Base-by-base conservation (phyloP, 2,329 filamentous ascomycete genomes). In the Hortaea werneckii region DNA sequence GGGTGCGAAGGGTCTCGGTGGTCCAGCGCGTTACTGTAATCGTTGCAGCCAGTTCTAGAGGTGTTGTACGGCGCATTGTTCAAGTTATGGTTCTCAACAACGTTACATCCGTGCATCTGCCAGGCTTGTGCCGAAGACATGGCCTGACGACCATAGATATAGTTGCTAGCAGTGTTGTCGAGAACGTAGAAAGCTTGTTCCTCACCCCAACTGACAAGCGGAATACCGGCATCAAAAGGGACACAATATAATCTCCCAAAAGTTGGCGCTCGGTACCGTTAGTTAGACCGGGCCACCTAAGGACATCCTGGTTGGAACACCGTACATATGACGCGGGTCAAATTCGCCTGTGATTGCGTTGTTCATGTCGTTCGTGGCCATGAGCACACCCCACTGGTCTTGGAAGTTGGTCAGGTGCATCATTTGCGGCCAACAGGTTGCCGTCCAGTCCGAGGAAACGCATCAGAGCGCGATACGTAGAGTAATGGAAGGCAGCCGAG, bases 231-330 rank as follows among this genome's bases (percentile, higher is more conserved):
- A 82, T 68, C 40, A 78, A 65, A 42, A 82, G 57, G 0, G 77
- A 78, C 1, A 75, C 77, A 39, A 82, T 69, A 54, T 78, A 81
- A 11, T 75, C 66, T 5, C 71, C 79, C 4, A 82, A 61, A 5
- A 81, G 63, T 57, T 78, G 74, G 39, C 75, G 70, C 54, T 80
- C 68, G 0, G 75, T 74, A 4, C 79, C 79, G 47, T 77, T 71
- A 34, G 67, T 65, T 26, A 82, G 66, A 7, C 76, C 71, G 6
- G 78, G 78, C 79, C 79, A 82, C 32, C 78, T 70, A 54, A 82
- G 78, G 6, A 82, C 77, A 57, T 83, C 79, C 62, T 83, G 79
- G 55, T 82, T 82, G 78, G 79, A 2, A 74, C 72, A 41, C 79
- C 79, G 55, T 75, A 82, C 71, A 82, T 74, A 56, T 82, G 79